A percentile compares a stretch with the other conserved stretches of the same genome.
phyloP scores from a whole-genome alignment of 2,329 filamentous ascomycete genomes.

The Aaosphaeria arxii region DNA sequence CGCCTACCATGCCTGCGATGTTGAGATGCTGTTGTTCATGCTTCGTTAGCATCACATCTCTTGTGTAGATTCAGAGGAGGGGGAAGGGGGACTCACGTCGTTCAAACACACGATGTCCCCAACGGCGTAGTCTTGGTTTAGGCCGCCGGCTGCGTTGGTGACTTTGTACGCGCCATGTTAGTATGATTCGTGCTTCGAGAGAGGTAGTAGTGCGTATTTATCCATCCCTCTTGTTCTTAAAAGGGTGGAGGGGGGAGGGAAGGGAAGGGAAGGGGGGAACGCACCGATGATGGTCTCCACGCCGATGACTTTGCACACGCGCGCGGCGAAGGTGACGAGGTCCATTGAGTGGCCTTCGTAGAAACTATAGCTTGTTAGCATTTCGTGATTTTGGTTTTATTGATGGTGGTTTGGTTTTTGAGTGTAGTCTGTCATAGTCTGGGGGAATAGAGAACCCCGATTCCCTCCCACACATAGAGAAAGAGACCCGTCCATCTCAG shows the following conservation, averaged over 20 bases:
- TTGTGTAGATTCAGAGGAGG: too few relatives aligned
- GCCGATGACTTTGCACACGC: slow-evolving; percentile 62
- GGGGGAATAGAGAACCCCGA: too few relatives aligned
- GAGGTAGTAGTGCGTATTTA: too few relatives aligned
- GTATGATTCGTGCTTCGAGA: too few relatives aligned
- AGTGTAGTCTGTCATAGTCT: too few relatives aligned
- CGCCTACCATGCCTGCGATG: slow-evolving; percentile 59
- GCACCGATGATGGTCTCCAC: slow-evolving; percentile 58
- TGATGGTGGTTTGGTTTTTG: too few relatives aligned
- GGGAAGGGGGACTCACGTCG: slow-evolving; percentile 48
- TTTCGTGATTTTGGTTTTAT: too few relatives aligned
- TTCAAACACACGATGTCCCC: slow-evolving; percentile 65
- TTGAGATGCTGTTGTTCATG: slow-evolving; percentile 63
- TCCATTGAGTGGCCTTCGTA: slow-evolving; percentile 67
- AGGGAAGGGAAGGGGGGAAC: slow-evolving; percentile 3
- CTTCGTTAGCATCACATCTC: slow-evolving; percentile 7
- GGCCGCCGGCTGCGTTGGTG: slow-evolving; percentile 65
- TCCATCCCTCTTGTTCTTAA: too few relatives aligned
- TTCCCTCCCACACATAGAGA: too few relatives aligned
- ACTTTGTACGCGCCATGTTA: slow-evolving; percentile 46
- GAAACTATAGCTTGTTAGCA: too few relatives aligned
- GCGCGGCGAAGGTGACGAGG: slow-evolving; percentile 60
- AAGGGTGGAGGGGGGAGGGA: too few relatives aligned
- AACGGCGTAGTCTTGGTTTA: slow-evolving; percentile 62
- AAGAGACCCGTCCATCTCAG: too few relatives aligned